Evolutionary conservation across 2,329 filamentous ascomycete genomes (phyloP), one percentile per base, ranked within the genome.

Genomic region (Shiraia bambusicola): DNA sequence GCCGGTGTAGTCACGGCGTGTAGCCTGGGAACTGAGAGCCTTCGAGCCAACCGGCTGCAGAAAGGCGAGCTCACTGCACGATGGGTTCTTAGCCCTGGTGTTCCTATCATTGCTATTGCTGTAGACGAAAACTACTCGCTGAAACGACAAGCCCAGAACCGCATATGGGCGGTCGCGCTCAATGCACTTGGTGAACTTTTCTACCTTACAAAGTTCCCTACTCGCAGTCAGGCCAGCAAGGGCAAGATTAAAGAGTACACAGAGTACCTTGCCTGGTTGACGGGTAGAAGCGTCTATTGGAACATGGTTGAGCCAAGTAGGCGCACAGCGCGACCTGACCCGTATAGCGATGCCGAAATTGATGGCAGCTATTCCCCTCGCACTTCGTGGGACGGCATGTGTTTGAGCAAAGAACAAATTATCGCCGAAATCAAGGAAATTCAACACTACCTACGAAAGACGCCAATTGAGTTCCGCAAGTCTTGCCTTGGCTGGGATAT

Each of bases 121-220:
- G 80, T 95, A 6, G 93, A 98, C 58, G 90, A 95, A 19, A 82
- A 82, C 37, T 93, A 90, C 67, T 91, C 79, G 34, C 67, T 77
- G 17, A 84, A 83, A 54, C 83, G 91, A 22, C 84, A 84, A 61
- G 73, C 79, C 3, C 75, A 83, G 35, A 80, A 81, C 10, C 83
- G 91, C 19, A 80, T 93, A 10, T 97, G 90, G 89, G 89, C 88
- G n/a, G 85, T 92, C 29, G 88, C 83, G n/a, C 71, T 98, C 37
- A 98, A 98, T 64, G 92, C 93, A 0, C 75, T 98, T 7, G 93
- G 93, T 1, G 93, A 98, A 66, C 75, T 95, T 0, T 97, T 86
- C 66, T 95, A 92, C 55, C 74, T 97, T 1, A 86, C 80, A 1
- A 83, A 88, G 34, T 76, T 84, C 6, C 89, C 88, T 0, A 76